phyloP scores from a whole-genome alignment of 129 eudicot species.

The Escallonia herrerae region DNA sequence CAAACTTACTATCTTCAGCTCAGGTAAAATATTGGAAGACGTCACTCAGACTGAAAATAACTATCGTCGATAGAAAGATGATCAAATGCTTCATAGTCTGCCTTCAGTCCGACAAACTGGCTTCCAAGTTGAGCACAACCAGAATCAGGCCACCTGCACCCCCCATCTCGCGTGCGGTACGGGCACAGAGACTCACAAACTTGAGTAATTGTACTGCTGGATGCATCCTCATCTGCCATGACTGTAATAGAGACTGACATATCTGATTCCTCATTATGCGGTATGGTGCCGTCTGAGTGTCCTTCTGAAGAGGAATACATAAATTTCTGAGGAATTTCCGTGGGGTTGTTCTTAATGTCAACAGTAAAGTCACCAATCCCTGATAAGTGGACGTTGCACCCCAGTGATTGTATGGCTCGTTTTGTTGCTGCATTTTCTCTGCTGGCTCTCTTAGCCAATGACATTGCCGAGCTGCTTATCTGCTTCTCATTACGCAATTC shows the following conservation, averaged over 20 bases:
- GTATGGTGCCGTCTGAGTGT: slow-evolving; percentile 25
- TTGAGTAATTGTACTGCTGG: slow-evolving; percentile 28
- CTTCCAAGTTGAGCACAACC: slow-evolving; percentile 83
- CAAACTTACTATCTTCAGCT: background rate
- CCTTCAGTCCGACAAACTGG: slow-evolving; percentile 79
- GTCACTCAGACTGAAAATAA: slow-evolving; percentile 62
- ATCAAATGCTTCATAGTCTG: slow-evolving; percentile 84
- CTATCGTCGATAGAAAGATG: slow-evolving; percentile 66
- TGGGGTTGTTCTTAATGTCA: slow-evolving; percentile 53
- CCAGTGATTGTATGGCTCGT: slow-evolving; percentile 83
- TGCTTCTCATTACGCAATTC: slow-evolving; percentile 72
- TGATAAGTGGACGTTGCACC: slow-evolving; percentile 66
- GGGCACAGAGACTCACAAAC: slow-evolving; percentile 85
- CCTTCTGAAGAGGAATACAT: slow-evolving; percentile 33
- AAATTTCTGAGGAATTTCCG: slow-evolving; percentile 39
- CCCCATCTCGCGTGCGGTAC: slow-evolving; percentile 59
- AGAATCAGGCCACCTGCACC: slow-evolving; percentile 80
- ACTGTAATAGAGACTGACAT: slow-evolving; percentile 41
- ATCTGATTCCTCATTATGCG: slow-evolving; percentile 44
- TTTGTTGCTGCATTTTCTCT: slow-evolving; percentile 71
- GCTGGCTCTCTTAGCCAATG: slow-evolving; percentile 51
- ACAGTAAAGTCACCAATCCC: slow-evolving; percentile 68
- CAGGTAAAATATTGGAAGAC: background rate
- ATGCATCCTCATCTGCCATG: slow-evolving; percentile 27
- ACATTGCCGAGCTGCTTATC: slow-evolving; percentile 62